Evolutionary conservation across 495 filamentous ascomycete species (phyloP), one percentile per base, ranked within the genome.

Genomic region (Darksidea phi): DNA sequence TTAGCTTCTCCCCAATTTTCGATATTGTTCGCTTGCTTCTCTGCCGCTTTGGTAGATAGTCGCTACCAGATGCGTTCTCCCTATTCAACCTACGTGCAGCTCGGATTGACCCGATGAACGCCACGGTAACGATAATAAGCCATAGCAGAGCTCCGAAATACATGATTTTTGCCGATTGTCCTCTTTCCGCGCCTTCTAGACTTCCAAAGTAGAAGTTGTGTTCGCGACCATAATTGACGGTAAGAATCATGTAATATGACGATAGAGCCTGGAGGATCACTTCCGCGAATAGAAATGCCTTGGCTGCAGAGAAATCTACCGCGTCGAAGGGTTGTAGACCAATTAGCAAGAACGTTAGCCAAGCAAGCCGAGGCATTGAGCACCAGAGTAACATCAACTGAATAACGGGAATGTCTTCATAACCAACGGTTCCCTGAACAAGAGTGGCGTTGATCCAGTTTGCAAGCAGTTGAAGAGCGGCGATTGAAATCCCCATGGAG

Each of bases 341-440:
- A 34, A 54, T 28, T 7, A 54, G n/a, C 48, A 60, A 18, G 21
- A 41, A 3, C 21, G 34, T 10, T 20, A 60, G 20, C 57, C 48
- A 52, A 34, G 57, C 20, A 34, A 46, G 41, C 18, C 57, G 57
- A 46, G 57, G 57, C 48, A 60, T 60, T 8, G 57, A 45, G 57
- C 57, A 60, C 34, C 48, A 60, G 37, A 60, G 57, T 8, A 60
- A 21, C 37, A 60, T 47, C 4, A 60, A 25, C 18, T 60, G 48
- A 21, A 53, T 3, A 21, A 60, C 38, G 18, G 57, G 48, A 15
- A 53, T n/a, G 17, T 36, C 24, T 21, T 46, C 34, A 37, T 60
- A 53, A 8, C 48, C 57, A 23, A 18, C 3, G 8, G 57, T 60
- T 11, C 8, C n/a, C 24, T 47, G 57, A 36, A 60, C 23, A 23